Evolutionary conservation across 164 flowering plant species (phyloP).

Genomic region (Pachysandra terminalis): DNA sequence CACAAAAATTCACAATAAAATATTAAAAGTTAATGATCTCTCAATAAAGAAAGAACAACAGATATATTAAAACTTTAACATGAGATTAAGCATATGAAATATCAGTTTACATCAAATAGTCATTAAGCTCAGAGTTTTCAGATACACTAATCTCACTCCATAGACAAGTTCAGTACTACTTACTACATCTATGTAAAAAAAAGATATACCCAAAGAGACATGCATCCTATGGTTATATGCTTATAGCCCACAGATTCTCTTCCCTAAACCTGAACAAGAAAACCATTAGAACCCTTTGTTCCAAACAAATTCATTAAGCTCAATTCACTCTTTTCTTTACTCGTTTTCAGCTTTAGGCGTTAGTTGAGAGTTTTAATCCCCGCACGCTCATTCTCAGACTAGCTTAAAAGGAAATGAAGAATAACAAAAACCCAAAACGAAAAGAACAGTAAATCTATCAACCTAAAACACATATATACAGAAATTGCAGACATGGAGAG

Average conservation of each 20-base stretch:
- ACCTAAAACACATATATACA: background rate
- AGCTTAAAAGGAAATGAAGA: background rate
- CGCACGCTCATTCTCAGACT: background rate
- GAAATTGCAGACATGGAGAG: background rate
- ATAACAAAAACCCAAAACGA: background rate
- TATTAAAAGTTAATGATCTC: too few species aligned
- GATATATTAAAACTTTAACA: too few species aligned
- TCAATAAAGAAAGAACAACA: too few species aligned
- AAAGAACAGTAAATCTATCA: background rate
- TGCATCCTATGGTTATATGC: too few species aligned
- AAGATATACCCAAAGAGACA: too few species aligned
- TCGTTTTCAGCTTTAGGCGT: background rate
- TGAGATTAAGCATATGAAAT: background rate
- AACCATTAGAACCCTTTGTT: background rate
- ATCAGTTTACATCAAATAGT: background rate
- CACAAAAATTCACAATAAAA: background rate
- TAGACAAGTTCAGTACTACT: too few species aligned
- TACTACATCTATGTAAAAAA: too few species aligned
- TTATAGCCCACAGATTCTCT: too few species aligned
- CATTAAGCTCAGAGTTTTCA: background rate
- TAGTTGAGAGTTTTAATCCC: too few species aligned
- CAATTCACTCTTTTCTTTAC: background rate
- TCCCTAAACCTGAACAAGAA: background rate
- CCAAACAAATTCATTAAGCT: slow-evolving; percentile 6
- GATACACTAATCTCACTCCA: too few species aligned